Evolutionary conservation across 768 basidiomycete genomes (phyloP).

Genomic region (Crassisporium funariophilum): DNA sequence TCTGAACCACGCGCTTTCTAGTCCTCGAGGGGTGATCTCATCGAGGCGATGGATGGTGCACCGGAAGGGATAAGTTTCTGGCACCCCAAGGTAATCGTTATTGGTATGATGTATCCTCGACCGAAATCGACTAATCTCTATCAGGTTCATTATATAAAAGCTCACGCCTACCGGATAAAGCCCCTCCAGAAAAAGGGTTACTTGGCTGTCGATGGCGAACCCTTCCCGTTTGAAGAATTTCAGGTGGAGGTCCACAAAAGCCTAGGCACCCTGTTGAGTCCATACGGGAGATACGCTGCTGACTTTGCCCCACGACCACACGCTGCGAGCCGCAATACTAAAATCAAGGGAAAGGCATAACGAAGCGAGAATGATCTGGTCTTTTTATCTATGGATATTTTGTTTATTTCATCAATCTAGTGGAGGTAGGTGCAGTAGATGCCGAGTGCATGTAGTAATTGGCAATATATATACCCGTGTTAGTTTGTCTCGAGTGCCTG

Average conservation of each 20-base stretch:
- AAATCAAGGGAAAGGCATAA: no score
- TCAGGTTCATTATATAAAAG: slow-evolving; percentile 75
- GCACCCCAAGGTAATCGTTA: slow-evolving; percentile 53
- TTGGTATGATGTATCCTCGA: not conserved
- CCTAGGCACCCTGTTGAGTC: slow-evolving; percentile 67
- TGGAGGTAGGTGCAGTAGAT: no score
- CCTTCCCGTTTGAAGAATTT: slow-evolving; percentile 71
- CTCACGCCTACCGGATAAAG: slow-evolving; percentile 70
- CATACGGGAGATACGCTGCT: slow-evolving; percentile 58
- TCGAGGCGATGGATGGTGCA: slow-evolving; percentile 60
- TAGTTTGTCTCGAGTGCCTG: no score
- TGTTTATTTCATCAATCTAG: no score
- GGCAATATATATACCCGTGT: no score
- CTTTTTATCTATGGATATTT: no score
- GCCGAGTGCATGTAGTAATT: no score
- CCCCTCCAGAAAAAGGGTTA: slow-evolving; percentile 55
- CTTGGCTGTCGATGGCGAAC: slow-evolving; percentile 79
- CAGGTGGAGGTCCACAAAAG: slow-evolving; percentile 76
- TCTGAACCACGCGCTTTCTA: slow-evolving; percentile 21
- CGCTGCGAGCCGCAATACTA: not conserved
- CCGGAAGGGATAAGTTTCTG: slow-evolving; percentile 64
- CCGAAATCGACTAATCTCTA: not conserved
- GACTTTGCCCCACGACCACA: slow-evolving; percentile 44
- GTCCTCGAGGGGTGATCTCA: slow-evolving; percentile 52
- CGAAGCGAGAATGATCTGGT: no score